A percentile compares a stretch with the other conserved stretches of the same genome.
Evolutionary conservation across 2,329 filamentous ascomycete species (phyloP).

Genomic region (Cercospora sesami): DNA sequence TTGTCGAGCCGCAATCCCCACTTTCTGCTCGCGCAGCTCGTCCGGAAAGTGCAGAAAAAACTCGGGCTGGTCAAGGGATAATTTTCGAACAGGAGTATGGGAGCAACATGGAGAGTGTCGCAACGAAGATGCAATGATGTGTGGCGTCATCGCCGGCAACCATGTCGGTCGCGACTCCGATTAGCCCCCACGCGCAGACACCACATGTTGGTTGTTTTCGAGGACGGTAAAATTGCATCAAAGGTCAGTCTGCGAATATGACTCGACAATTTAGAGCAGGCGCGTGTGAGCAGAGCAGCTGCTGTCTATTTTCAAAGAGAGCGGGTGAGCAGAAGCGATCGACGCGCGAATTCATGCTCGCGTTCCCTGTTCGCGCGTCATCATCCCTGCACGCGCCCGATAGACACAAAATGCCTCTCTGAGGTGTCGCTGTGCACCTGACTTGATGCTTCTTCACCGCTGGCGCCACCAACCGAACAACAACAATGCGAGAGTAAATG

Average conservation of each 20-base stretch:
- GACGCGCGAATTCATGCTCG: neutral
- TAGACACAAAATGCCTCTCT: slow-evolving; percentile 4
- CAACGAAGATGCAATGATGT: neutral
- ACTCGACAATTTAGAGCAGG: neutral
- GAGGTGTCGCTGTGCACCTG: slow-evolving; percentile 2
- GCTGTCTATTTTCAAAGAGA: neutral
- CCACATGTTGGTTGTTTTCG: neutral
- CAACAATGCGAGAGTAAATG: neutral
- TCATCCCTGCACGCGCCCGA: slow-evolving; percentile 12
- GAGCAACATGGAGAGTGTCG: neutral
- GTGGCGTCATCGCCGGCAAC: neutral
- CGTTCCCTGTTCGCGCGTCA: slow-evolving; percentile 6
- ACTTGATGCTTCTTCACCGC: neutral
- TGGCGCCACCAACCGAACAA: neutral
- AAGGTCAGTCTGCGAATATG: neutral
- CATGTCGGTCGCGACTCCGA: neutral
- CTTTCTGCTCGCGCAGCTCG: neutral
- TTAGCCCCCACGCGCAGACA: neutral
- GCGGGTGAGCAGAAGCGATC: neutral
- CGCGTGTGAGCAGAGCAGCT: neutral
- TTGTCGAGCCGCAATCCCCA: neutral
- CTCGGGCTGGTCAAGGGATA: neutral
- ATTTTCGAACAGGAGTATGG: neutral
- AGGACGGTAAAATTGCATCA: neutral
- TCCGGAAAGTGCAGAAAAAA: neutral